A percentile compares a stretch with the other conserved stretches of the same genome.
Conservation (phyloP, 495 filamentous ascomycete species). For the Penicillium steckii region DNA sequence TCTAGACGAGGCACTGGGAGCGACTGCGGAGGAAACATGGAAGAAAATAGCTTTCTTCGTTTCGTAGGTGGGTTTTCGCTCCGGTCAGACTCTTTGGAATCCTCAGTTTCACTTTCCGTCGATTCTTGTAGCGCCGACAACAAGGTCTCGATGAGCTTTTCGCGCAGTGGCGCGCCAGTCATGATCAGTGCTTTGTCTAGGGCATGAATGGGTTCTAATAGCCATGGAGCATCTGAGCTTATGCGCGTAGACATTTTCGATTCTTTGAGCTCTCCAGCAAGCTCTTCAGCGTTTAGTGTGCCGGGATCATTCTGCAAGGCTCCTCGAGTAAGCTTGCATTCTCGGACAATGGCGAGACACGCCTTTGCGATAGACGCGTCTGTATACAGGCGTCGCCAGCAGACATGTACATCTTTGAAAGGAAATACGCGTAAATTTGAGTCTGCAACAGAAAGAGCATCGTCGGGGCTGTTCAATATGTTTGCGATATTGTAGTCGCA, state of each 20-base stretch:
- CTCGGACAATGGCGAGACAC: slow-evolving; percentile 36
- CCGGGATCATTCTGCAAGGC: background rate
- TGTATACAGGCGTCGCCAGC: slow-evolving; percentile 77
- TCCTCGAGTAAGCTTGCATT: slow-evolving; percentile 15
- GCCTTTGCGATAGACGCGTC: slow-evolving; percentile 71
- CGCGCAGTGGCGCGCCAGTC: slow-evolving; percentile 68
- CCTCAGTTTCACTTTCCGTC: slow-evolving; percentile 7
- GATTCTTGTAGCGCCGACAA: slow-evolving; percentile 30
- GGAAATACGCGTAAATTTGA: slow-evolving; percentile 72
- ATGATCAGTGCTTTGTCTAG: slow-evolving; percentile 84
- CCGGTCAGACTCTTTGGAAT: background rate
- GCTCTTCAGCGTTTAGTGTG: slow-evolving; percentile 2
- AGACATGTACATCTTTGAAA: slow-evolving; percentile 69
- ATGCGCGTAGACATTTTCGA: slow-evolving; percentile 9
- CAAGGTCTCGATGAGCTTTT: slow-evolving; percentile 54
- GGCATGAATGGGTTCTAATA: slow-evolving; percentile 51
- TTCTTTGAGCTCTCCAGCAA: slow-evolving; percentile 18
- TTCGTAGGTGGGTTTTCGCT: slow-evolving; percentile 17
- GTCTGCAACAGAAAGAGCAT: slow-evolving; percentile 45
- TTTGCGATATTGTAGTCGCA: slow-evolving; percentile 24
- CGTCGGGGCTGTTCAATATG: slow-evolving; percentile 25
- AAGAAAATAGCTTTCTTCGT: slow-evolving; percentile 34
- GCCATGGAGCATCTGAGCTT: slow-evolving; percentile 25
- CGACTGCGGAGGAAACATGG: slow-evolving; percentile 39
- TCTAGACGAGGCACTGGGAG: slow-evolving; percentile 33